Evolutionary conservation across 176 grass and related monocot species (phyloP).

Genomic region (Phyllostachys edulis): DNA sequence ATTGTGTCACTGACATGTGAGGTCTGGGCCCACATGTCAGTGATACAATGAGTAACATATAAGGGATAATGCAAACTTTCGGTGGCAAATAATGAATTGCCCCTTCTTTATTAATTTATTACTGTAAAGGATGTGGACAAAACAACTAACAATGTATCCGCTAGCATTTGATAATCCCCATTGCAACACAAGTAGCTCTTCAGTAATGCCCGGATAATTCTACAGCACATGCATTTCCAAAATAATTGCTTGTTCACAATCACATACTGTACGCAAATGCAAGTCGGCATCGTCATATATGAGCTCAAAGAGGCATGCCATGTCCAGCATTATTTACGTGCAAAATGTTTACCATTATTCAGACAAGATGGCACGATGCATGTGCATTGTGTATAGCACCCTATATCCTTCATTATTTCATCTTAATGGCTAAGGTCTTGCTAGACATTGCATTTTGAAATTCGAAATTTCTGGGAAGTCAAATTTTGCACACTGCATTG

Average conservation of each 20-base stretch:
- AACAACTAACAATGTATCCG: background rate
- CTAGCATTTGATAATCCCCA: background rate
- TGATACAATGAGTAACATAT: too few species aligned
- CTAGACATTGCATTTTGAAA: background rate
- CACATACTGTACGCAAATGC: background rate
- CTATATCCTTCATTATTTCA: background rate
- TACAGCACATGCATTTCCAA: constrained; percentile 1
- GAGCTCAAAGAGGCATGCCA: background rate
- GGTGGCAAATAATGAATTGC: too few species aligned
- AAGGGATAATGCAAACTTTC: too few species aligned
- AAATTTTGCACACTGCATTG: background rate
- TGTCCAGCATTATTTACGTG: background rate
- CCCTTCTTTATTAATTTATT: background rate
- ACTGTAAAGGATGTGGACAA: background rate
- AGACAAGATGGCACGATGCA: background rate
- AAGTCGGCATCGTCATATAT: background rate
- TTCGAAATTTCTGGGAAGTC: background rate
- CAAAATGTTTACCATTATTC: background rate
- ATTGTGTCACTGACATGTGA: too few species aligned
- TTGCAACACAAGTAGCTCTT: background rate
- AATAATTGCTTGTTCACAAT: background rate
- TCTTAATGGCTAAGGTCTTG: background rate
- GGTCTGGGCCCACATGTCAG: too few species aligned
- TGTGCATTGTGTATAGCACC: background rate
- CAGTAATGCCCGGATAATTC: background rate